Percentiles rank a stretch among this genome's conserved stretches.
phyloP scores from a whole-genome alignment of 148 eudicot genomes.

The Drosera capensis region DNA sequence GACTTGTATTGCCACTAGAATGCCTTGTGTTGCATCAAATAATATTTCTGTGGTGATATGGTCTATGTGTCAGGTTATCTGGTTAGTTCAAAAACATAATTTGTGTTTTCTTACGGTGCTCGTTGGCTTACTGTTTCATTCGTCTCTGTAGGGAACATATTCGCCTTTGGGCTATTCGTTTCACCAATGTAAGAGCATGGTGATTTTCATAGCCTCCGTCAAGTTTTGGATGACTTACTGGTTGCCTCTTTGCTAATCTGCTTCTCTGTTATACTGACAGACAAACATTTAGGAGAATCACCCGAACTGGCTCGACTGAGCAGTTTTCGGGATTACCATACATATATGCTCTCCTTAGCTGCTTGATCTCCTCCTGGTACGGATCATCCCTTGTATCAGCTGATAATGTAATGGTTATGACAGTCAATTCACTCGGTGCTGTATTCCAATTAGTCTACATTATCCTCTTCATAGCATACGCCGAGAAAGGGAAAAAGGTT shows the following conservation, averaged over 20 bases:
- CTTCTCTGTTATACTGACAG: slow-evolving; percentile 11
- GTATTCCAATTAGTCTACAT: slow-evolving; percentile 28
- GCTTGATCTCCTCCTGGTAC: slow-evolving; percentile 70
- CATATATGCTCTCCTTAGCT: slow-evolving; percentile 62
- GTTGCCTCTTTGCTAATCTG: neutral
- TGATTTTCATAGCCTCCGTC: neutral
- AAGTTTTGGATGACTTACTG: neutral
- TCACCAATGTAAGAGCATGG: slow-evolving; percentile 61
- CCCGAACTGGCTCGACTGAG: slow-evolving; percentile 44
- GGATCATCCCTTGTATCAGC: slow-evolving; percentile 62
- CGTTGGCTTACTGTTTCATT: neutral
- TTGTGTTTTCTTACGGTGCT: neutral
- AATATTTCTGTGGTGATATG: no score
- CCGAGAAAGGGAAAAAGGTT: slow-evolving; percentile 48
- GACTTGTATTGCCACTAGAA: no score
- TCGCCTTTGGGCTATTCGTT: slow-evolving; percentile 63
- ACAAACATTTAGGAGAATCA: slow-evolving; percentile 57
- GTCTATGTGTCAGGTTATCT: neutral
- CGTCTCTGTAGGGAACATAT: slow-evolving; percentile 53
- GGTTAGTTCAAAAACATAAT: no score
- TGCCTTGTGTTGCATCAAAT: no score
- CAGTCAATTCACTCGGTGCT: slow-evolving; percentile 57
- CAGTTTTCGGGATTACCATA: slow-evolving; percentile 74
- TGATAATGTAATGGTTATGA: slow-evolving; percentile 39
- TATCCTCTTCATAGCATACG: slow-evolving; percentile 34